Base-by-base conservation (phyloP, 306 rosid species). In the Prunus armeniaca region DNA sequence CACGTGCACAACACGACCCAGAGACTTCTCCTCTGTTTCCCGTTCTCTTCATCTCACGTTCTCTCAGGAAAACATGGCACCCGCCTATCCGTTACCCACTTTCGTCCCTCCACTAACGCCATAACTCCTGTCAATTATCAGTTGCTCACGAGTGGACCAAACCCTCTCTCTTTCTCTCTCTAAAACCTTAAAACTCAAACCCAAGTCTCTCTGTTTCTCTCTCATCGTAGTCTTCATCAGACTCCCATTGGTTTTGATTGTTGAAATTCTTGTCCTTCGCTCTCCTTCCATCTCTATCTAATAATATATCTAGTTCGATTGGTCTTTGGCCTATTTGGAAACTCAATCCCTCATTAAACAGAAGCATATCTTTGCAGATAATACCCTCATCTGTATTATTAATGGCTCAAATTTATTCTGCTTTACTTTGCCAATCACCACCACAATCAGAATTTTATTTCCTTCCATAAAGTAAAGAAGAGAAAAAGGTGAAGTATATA, bases 61-160 rank as follows among this genome's bases (percentile, higher is more conserved):
- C 43, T 43, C 20, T 46, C 25, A 5, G 6, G 41, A 47, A 56
- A 75, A 73, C 47, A 57, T 80, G 72, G 78, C 73, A 54, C 25
- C 52, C 27, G 6, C 27, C 51, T 47, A 62, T 38, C 89, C 71
- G 84, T 86, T 86, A 18, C 62, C 52, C 76, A 9, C 73, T 17
- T 25, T 22, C 38, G 45, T 10, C 1, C 66, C 63, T 4, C 69
- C 56, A 10, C 24, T 18, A 49, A 30, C 5, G 49, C 77, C 66
- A 54, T 65, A n/a, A 58, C 78, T 54, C 65, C 46, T 82, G 74
- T 32, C 27, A 17, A 5, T 34, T 38, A 32, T 57, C 72, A 15
- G 22, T 14, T 32, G 19, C 4, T 18, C 65, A 72, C 67, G 28
- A 32, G 76, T 58, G 56, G 57, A 14, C 64, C 24, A 28, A 38